These are phyloP conservation scores for Hyaloscypha bicolor DNA, from an alignment of 495 filamentous ascomycete species.

Conservation along the genomic window DNA sequence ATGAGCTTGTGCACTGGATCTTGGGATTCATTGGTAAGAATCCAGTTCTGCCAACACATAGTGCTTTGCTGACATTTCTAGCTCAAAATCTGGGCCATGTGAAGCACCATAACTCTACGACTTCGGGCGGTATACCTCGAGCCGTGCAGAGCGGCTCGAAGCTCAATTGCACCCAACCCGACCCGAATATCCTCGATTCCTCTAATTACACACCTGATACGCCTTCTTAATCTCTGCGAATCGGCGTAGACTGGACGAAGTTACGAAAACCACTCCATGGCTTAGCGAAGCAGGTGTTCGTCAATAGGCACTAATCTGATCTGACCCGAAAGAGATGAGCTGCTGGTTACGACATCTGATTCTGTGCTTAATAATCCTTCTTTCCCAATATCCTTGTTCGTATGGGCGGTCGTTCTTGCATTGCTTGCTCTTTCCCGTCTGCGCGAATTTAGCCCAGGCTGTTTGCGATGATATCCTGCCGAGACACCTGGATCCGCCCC, in stretches of 20 bases:
- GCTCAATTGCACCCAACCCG: conserved; percentile 1
- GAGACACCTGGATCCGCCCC: conserved; percentile 27
- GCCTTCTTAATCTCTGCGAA: conserved; percentile 47
- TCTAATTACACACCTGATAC: conserved; percentile 33
- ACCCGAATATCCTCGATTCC: conserved; percentile 5
- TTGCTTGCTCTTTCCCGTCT: conserved; percentile 28
- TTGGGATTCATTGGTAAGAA: conserved; percentile 96
- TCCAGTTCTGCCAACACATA: neutral
- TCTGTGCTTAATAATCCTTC: conserved; percentile 35
- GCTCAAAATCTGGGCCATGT: conserved; percentile 83
- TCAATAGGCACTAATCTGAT: conserved; percentile 39
- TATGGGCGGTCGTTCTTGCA: conserved; percentile 33
- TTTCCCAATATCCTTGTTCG: conserved; percentile 32
- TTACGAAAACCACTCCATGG: conserved; percentile 52
- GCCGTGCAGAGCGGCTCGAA: conserved; percentile 25
- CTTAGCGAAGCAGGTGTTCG: conserved; percentile 34
- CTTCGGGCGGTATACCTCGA: conserved; percentile 22
- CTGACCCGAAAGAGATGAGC: conserved; percentile 35
- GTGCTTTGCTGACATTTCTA: conserved; percentile 35
- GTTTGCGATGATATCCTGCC: conserved; percentile 37
- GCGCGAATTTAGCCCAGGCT: conserved; percentile 22
- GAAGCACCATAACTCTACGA: conserved; percentile 19
- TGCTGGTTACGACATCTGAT: conserved; percentile 25
- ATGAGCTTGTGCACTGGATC: conserved; percentile 99
- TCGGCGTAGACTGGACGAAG: conserved; percentile 55